Evolutionary conservation across 441 rosid species (phyloP).

Genomic region (Cnidoscolus chayamansa): DNA sequence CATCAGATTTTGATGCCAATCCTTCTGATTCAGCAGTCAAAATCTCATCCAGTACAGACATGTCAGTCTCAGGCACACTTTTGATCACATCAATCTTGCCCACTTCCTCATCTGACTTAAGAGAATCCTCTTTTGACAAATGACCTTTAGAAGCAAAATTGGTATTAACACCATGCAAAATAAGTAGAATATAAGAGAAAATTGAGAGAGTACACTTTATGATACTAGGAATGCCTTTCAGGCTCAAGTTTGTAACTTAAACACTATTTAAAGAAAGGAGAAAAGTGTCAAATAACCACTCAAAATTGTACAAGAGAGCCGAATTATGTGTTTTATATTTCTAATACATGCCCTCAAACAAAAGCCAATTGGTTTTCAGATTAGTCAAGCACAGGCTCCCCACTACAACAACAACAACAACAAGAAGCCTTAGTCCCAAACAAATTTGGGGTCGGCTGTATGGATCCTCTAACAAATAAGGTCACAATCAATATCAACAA

Average conservation of each 20-base stretch:
- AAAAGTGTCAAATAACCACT: background rate
- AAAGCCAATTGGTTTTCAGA: background rate
- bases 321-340: background rate
- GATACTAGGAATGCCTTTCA: background rate
- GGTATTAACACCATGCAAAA: constrained; percentile 11
- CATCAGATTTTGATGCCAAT: constrained; percentile 36
- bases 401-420: too few relatives aligned
- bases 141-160: constrained; percentile 33
- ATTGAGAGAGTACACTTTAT: background rate
- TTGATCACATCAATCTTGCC: constrained; percentile 29
- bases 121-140: constrained; percentile 48
- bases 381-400: background rate
- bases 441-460: too few relatives aligned
- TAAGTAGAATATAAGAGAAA: constrained; percentile 15
- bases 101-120: constrained; percentile 38
- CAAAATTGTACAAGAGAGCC: background rate
- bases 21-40: constrained; percentile 53
- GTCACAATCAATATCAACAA: too few relatives aligned
- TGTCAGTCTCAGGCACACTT: constrained; percentile 36
- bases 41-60: constrained; percentile 73
- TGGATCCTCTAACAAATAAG: too few relatives aligned
- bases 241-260: background rate
- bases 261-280: background rate
- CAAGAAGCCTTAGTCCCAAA: too few relatives aligned
- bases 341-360: background rate